Evolutionary conservation across 2,329 filamentous ascomycete species (phyloP).

Genomic region (Triangularia setosa): DNA sequence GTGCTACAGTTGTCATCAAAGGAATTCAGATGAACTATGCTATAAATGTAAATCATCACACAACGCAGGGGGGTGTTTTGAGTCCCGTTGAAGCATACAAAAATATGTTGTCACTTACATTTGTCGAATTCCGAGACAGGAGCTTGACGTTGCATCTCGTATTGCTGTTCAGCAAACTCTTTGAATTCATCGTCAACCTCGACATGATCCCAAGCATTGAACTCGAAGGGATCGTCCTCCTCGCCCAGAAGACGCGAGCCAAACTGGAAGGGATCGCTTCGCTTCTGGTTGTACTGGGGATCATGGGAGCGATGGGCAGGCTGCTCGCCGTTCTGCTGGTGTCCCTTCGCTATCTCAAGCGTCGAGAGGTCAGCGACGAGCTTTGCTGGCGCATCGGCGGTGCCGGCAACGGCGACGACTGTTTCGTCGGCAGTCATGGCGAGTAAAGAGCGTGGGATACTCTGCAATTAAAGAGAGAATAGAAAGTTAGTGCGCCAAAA

Average conservation of each 20-base stretch:
- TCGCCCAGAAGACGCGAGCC: slow-evolving; percentile 81
- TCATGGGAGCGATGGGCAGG: slow-evolving; percentile 57
- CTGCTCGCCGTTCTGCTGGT: slow-evolving; percentile 7
- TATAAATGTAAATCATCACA: slow-evolving; percentile 50
- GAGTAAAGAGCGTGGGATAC: slow-evolving; percentile 14
- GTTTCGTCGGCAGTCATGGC: slow-evolving; percentile 21
- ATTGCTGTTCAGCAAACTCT: slow-evolving; percentile 80
- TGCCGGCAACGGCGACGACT: not conserved
- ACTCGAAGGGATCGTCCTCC: slow-evolving; percentile 88
- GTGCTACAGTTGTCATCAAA: slow-evolving; percentile 58
- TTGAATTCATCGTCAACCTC: slow-evolving; percentile 86
- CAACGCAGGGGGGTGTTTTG: slow-evolving; percentile 25
- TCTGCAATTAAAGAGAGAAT: not conserved
- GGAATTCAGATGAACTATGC: slow-evolving; percentile 69
- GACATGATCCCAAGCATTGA: slow-evolving; percentile 99
- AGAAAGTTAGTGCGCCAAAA: too few relatives aligned
- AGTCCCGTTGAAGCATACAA: slow-evolving; percentile 1
- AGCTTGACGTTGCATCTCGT: slow-evolving; percentile 74
- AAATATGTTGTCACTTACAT: slow-evolving; percentile 46
- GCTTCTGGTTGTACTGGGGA: slow-evolving; percentile 71
- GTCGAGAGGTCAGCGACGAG: slow-evolving; percentile 23
- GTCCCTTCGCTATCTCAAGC: slow-evolving; percentile 25
- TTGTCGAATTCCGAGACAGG: slow-evolving; percentile 94
- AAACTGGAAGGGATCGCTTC: slow-evolving; percentile 91
- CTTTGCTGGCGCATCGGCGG: slow-evolving; percentile 16